Conservation (phyloP, 768 basidiomycete species). For the Mycena capillaripes region DNA sequence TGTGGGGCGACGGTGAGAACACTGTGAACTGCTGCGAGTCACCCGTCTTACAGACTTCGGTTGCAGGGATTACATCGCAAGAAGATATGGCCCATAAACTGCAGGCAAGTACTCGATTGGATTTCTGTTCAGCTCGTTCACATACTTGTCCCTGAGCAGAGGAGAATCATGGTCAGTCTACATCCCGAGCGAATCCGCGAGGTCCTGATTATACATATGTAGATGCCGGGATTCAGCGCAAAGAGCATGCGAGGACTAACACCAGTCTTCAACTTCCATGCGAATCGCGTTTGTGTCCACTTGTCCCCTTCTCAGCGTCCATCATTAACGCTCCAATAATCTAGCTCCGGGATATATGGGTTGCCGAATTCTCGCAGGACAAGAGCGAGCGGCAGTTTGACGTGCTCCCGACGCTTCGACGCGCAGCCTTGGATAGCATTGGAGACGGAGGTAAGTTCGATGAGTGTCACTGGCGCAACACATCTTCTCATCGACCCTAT, state of each 20-base stretch:
- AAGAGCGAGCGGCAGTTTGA: neutral
- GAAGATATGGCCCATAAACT: neutral
- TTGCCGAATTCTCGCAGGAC: neutral
- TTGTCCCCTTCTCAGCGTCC: neutral
- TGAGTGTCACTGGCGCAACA: neutral
- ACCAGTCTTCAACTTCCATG: neutral
- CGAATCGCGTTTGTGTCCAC: neutral
- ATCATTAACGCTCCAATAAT: neutral
- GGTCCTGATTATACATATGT: neutral
- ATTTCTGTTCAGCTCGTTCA: neutral
- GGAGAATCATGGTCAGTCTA: neutral
- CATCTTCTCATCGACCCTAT: neutral
- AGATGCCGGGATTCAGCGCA: neutral
- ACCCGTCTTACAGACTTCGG: neutral
- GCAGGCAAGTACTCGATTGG: neutral
- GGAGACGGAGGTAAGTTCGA: neutral
- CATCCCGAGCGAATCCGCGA: neutral
- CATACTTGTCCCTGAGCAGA: neutral
- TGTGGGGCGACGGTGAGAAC: neutral
- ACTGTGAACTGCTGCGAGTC: neutral
- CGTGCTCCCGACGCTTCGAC: neutral
- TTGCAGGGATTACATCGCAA: neutral
- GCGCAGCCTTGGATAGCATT: neutral
- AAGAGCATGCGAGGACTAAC: neutral
- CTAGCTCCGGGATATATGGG: neutral